Conservation (phyloP, 1,284 basidiomycete species). For the Tylopilus orsonianus region DNA sequence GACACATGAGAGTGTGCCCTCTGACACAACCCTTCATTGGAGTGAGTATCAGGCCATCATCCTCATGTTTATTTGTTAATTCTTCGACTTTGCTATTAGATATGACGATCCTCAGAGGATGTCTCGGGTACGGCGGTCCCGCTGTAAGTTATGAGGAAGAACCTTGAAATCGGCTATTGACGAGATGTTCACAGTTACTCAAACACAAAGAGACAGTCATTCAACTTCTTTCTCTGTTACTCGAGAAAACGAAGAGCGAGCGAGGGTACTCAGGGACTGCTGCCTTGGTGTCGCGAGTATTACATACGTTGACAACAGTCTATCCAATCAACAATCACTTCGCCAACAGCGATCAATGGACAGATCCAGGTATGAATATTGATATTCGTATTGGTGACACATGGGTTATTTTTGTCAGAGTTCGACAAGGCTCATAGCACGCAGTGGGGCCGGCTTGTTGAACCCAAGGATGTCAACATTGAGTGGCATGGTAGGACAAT, state of each 20-base stretch:
- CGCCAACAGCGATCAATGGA: constrained; percentile 84
- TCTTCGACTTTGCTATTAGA: constrained; percentile 42
- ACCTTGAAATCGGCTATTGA: constrained; percentile 1
- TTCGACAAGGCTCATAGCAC: constrained; percentile 74
- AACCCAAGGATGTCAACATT: constrained; percentile 77
- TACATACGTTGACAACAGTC: constrained; percentile 75
- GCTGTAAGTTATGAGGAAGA: constrained; percentile 43
- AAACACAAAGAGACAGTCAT: constrained; percentile 71
- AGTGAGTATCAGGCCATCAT: constrained; percentile 50
- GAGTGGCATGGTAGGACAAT: constrained; percentile 79
- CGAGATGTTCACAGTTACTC: constrained; percentile 52
- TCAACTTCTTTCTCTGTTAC: constrained; percentile 66
- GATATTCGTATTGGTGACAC: neutral
- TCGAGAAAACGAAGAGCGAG: constrained; percentile 85
- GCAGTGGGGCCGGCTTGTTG: constrained; percentile 85
- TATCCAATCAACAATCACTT: constrained; percentile 85
- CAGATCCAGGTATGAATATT: constrained; percentile 58
- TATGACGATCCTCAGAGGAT: constrained; percentile 76
- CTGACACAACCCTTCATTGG: constrained; percentile 95
- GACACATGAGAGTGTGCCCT: constrained; percentile 75
- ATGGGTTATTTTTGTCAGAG: constrained; percentile 40
- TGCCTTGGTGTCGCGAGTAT: constrained; percentile 74
- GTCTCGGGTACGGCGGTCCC: constrained; percentile 70
- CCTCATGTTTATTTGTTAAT: constrained; percentile 2
- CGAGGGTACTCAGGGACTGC: constrained; percentile 86